Base-by-base conservation (phyloP, 768 basidiomycete species). In the Mycena crocata region DNA sequence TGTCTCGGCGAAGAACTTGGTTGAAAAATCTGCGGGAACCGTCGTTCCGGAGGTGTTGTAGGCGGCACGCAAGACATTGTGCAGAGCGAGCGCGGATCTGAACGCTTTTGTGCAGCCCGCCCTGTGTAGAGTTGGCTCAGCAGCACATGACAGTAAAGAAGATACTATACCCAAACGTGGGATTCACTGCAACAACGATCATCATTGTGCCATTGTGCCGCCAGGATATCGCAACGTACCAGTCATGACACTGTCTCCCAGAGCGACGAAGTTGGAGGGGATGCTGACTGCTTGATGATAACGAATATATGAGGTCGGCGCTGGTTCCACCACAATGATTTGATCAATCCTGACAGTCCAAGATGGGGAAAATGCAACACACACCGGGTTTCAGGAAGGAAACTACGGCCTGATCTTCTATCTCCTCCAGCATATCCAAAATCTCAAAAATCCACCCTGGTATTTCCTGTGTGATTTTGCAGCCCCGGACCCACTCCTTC, bases 181-280 rank as follows among this genome's bases (percentile, higher is more conserved):
- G 37, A 17, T 37, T 37, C 37, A 37, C 37, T 37, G 37, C 37
- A n/a, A n/a, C n/a, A n/a, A n/a, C n/a, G n/a, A n/a, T n/a, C n/a
- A n/a, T n/a, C n/a, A n/a, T n/a, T n/a, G n/a, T n/a, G n/a, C n/a
- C n/a, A n/a, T n/a, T n/a, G n/a, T n/a, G n/a, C n/a, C n/a, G n/a
- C n/a, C n/a, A n/a, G n/a, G n/a, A n/a, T n/a, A n/a, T n/a, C n/a
- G n/a, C n/a, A 2, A 28, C 64, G 28, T 24, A 69, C 68, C 19
- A 9, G 59, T 70, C 77, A 80, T 76, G 10, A 77, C 71, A 35
- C 77, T 74, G 52, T 81, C 80, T n/a, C 80, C 80, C 31, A 80
- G 8, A 1, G 78, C 79, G 39, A 80, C 67, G 46, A 73, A 81
- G 61, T 80, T 81, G 13, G 64, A 55, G 1, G 80, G 80, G 9